phyloP scores from a whole-genome alignment of 2,329 filamentous ascomycete species.

The Xylaria multiplex region DNA sequence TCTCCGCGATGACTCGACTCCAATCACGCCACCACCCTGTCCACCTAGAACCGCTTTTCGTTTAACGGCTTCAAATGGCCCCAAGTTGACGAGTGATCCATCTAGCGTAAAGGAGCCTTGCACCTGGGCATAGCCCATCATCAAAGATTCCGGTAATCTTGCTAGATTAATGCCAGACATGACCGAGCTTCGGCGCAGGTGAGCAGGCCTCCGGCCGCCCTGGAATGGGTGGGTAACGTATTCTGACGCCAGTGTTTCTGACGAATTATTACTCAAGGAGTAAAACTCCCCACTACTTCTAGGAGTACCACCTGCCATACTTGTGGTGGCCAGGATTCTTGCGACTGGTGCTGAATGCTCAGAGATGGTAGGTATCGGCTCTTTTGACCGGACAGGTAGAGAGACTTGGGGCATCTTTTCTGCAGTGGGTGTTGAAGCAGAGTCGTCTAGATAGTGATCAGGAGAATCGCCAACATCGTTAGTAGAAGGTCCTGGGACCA shows the following conservation, averaged over 20 bases:
- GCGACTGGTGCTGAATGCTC: slow-evolving; percentile 71
- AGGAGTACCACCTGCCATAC: slow-evolving; percentile 78
- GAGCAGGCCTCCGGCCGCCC: slow-evolving; percentile 53
- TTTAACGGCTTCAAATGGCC: slow-evolving; percentile 94
- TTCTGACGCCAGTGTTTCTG: slow-evolving; percentile 91
- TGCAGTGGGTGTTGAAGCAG: slow-evolving; percentile 54
- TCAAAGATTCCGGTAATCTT: slow-evolving; percentile 77
- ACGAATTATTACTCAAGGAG: slow-evolving; percentile 92
- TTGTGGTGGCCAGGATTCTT: slow-evolving; percentile 80
- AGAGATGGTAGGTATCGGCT: slow-evolving; percentile 60
- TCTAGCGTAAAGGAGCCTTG: slow-evolving; percentile 92
- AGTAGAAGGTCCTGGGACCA: slow-evolving; percentile 55
- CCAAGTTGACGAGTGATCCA: slow-evolving; percentile 87
- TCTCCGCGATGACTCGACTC: slow-evolving; percentile 77
- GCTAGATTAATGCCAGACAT: slow-evolving; percentile 55
- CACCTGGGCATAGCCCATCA: slow-evolving; percentile 98
- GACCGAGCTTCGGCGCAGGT: slow-evolving; percentile 60
- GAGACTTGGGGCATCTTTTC: slow-evolving; percentile 49
- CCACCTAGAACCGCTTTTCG: slow-evolving; percentile 89
- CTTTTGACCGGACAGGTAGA: slow-evolving; percentile 55
- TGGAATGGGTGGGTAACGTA: slow-evolving; percentile 70
- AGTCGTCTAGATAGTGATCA: slow-evolving; percentile 50
- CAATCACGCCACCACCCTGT: slow-evolving; percentile 87
- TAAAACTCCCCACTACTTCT: slow-evolving; percentile 96
- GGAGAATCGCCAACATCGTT: slow-evolving; percentile 47